Conservation (phyloP, 148 eudicot species). For the Vaccinium darrowii region DNA sequence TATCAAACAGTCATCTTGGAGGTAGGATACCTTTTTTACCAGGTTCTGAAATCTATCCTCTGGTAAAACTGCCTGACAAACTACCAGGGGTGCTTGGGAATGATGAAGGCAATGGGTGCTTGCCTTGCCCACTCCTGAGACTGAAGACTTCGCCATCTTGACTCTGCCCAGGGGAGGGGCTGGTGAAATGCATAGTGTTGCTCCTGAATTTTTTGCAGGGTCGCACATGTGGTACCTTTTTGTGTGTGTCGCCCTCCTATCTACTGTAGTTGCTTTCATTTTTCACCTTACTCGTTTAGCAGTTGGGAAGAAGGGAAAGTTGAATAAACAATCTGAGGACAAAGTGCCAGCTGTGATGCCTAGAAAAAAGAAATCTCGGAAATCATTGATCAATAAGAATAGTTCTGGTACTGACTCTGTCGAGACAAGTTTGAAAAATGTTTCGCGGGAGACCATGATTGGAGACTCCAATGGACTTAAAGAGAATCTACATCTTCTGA, state of each 20-base stretch:
- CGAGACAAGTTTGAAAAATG: slow-evolving; percentile 10
- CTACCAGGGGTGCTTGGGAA: slow-evolving; percentile 25
- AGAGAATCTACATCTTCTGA: slow-evolving; percentile 25
- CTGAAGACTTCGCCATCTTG: slow-evolving; percentile 11
- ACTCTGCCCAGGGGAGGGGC: slow-evolving; percentile 19
- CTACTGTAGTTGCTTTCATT: slow-evolving; percentile 11
- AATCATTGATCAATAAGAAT: slow-evolving; percentile 39
- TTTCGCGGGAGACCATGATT: background rate
- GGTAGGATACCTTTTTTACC: slow-evolving; percentile 36
- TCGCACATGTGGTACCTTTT: slow-evolving; percentile 27
- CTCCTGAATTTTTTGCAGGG: slow-evolving; percentile 17
- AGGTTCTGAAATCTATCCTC: slow-evolving; percentile 22
- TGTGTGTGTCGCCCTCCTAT: slow-evolving; percentile 12
- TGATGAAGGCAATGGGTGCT: slow-evolving; percentile 9
- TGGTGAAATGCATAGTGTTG: slow-evolving; percentile 13
- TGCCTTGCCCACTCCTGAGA: slow-evolving; percentile 23
- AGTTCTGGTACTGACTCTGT: background rate
- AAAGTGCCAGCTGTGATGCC: slow-evolving; percentile 34
- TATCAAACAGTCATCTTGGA: slow-evolving; percentile 29
- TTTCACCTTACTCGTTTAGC: slow-evolving; percentile 14
- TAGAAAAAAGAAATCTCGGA: slow-evolving; percentile 60
- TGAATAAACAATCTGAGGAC: slow-evolving; percentile 29
- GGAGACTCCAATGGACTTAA: slow-evolving; percentile 17
- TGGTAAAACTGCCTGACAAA: slow-evolving; percentile 26
- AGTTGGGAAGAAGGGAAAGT: slow-evolving; percentile 22